phyloP scores from a whole-genome alignment of 768 basidiomycete species.

The Russula ochroleuca region DNA sequence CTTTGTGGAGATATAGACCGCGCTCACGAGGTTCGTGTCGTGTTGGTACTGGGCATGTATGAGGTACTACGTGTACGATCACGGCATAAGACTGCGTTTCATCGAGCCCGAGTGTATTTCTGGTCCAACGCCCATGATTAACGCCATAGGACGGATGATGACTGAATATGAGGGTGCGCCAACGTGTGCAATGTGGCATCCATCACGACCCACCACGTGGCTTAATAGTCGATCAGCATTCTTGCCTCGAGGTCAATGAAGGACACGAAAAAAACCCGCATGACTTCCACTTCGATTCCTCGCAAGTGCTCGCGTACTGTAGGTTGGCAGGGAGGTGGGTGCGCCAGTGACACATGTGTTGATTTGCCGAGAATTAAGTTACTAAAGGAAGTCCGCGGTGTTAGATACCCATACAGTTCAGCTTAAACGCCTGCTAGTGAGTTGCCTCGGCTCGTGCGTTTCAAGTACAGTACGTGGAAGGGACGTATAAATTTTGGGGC shows the following conservation, averaged over 20 bases:
- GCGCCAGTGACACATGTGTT: background rate
- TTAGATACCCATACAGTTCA: background rate
- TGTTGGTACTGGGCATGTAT: background rate
- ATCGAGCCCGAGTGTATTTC: background rate
- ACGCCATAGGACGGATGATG: background rate
- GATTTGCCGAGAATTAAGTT: background rate
- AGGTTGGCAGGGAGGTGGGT: background rate
- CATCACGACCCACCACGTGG: background rate
- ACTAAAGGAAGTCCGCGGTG: slow-evolving; percentile 9
- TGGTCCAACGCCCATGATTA: background rate
- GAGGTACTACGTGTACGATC: background rate
- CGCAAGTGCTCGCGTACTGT: background rate
- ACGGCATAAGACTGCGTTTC: background rate
- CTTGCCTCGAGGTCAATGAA: background rate
- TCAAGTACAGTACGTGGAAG: background rate
- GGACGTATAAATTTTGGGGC: background rate
- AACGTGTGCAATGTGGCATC: background rate
- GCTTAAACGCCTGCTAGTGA: background rate
- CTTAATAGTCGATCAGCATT: background rate
- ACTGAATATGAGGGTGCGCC: background rate
- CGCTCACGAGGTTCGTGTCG: background rate
- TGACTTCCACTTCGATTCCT: background rate
- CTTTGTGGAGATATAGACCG: background rate
- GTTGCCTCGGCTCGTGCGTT: background rate
- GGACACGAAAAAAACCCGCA: background rate